Conservation (phyloP, 192 early-diverging fungal genomes). For the Thamnidium elegans region DNA sequence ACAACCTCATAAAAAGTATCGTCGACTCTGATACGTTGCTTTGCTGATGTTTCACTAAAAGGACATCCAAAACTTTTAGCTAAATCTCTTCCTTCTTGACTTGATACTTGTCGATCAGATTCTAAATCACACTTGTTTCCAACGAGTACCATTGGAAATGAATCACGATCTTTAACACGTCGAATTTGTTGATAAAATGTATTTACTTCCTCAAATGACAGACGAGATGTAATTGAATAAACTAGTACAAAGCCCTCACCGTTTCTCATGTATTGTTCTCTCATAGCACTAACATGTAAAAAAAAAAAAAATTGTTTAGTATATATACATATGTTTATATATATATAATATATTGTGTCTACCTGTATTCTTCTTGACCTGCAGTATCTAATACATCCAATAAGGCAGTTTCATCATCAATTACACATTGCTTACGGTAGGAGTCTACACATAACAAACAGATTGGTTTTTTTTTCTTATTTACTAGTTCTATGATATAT, state of each 20-base stretch:
- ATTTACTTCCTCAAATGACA: slow-evolving; percentile 75
- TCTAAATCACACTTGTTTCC: slow-evolving; percentile 90
- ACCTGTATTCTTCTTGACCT: slow-evolving; percentile 90
- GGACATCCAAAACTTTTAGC: slow-evolving; percentile 55
- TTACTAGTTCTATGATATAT: neutral
- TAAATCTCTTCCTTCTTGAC: slow-evolving; percentile 51
- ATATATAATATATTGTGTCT: neutral
- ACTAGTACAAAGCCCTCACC: slow-evolving; percentile 86
- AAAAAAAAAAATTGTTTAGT: too few species aligned
- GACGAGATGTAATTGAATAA: slow-evolving; percentile 72
- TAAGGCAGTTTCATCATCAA: slow-evolving; percentile 84
- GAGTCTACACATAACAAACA: slow-evolving; percentile 60
- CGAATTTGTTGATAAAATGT: slow-evolving; percentile 72
- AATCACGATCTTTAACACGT: slow-evolving; percentile 75
- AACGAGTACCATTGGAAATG: slow-evolving; percentile 76
- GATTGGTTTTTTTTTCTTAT: neutral
- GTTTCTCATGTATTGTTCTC: slow-evolving; percentile 79
- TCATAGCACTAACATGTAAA: slow-evolving; percentile 42
- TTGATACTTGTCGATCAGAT: slow-evolving; percentile 57
- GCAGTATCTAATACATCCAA: slow-evolving; percentile 96
- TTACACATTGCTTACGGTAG: slow-evolving; percentile 95
- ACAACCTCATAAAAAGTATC: slow-evolving; percentile 58
- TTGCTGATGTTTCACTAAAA: slow-evolving; percentile 60
- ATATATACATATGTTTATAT: neutral
- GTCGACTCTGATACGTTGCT: slow-evolving; percentile 37